Evolutionary conservation across 2,329 filamentous ascomycete genomes (phyloP), one percentile per base, ranked within the genome.

Genomic region (Aspergillus sp.): DNA sequence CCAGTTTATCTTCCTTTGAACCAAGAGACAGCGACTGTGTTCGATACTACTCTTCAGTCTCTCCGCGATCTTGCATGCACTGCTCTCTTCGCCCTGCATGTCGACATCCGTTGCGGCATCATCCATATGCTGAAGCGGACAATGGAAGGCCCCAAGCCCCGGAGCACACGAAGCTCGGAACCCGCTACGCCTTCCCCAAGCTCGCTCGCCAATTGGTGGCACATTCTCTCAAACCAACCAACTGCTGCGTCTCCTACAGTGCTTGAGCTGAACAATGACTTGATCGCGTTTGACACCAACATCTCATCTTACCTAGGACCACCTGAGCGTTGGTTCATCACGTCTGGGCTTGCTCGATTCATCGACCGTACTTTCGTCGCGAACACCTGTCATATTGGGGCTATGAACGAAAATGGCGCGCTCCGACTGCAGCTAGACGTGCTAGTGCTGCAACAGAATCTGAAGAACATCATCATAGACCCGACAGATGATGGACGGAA

Each of bases 381-480:
- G 62, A 90, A 90, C 64, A 87, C 88, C 1, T 80, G 83, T 17
- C 85, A 86, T 71, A 90, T 94, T 48, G 87, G 88, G 53, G 88
- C 89, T 7, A 94, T 99, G 88, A 97, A 99, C 74, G 80, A 79
- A 39, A 86, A 90, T 68, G 95, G 95, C 45, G 91, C 89, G 61
- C 87, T 88, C n/a, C 86, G 92, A 39, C 92, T 99, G 86, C 89
- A 92, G 74, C 86, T 98, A 70, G 97, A 99, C 74, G 92, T 97
- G 52, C 84, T 97, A 23, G 95, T 99, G 43, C 81, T 99, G 55
- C 94, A 98, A 78, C 95, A 99, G 74, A 97, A 97, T 70, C 86
- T 99, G 58, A 97, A 97, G 80, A 96, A 96, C 67, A 89, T 99
- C 56, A 92, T 80, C 51, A 68, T 78, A n/a, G 70, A 72, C 32